A percentile compares a stretch with the other conserved stretches of the same genome.
Conservation (phyloP, 192 early-diverging fungal species). For the Mortierella antarctica region DNA sequence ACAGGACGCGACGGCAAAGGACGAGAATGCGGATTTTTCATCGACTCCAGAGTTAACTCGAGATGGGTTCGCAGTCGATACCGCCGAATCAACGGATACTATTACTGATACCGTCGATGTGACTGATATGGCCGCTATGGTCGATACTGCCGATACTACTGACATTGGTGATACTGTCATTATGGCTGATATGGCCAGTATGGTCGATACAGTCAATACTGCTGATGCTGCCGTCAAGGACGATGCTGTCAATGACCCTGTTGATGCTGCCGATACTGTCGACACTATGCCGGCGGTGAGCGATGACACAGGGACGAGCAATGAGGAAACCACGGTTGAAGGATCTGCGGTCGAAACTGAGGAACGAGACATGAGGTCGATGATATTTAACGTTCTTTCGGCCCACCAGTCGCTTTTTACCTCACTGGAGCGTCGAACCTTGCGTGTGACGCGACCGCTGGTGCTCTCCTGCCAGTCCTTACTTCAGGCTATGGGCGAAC, state of each 20-base stretch:
- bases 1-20: background rate
- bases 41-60: too few species aligned
- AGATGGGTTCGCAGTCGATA: background rate
- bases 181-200: too few species aligned
- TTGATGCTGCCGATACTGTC: background rate
- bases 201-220: background rate
- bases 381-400: slow-evolving; percentile 25
- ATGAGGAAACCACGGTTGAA: background rate
- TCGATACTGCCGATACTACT: background rate
- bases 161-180: too few species aligned
- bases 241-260: background rate
- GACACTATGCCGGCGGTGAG: background rate
- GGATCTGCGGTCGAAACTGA: background rate
- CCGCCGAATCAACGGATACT: background rate
- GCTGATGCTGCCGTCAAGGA: background rate
- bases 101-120: background rate
- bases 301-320: background rate
- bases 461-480: slow-evolving; percentile 59
- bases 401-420: slow-evolving; percentile 19
- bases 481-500: slow-evolving; percentile 61
- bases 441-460: slow-evolving; percentile 60
- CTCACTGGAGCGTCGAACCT: slow-evolving; percentile 61
- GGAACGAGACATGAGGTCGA: slow-evolving; percentile 13
- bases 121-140: background rate
- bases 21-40: too few species aligned